A percentile compares a stretch with the other conserved stretches of the same genome.
Conservation (phyloP, 352 stramenopile genomes). For the Pythium rishiriense region DNA sequence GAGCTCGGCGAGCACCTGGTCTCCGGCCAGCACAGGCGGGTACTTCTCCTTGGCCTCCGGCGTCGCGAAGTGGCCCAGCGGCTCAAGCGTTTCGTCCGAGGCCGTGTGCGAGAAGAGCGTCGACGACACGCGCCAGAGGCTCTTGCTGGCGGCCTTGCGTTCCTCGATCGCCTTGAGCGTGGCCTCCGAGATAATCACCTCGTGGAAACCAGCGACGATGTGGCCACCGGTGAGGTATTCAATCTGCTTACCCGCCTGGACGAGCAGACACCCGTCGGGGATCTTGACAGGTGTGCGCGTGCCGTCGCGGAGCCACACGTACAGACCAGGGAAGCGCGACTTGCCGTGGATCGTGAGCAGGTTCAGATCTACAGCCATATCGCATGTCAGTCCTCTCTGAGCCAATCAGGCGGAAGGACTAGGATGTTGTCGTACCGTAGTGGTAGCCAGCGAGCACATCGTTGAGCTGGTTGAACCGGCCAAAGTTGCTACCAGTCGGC, state of each 20-base stretch:
- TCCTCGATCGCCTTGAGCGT: constrained; percentile 75
- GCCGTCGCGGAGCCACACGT: constrained; percentile 90
- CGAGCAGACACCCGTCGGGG: constrained; percentile 88
- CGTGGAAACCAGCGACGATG: constrained; percentile 91
- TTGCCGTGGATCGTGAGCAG: constrained; percentile 94
- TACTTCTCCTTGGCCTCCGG: constrained; percentile 66
- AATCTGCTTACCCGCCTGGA: constrained; percentile 88
- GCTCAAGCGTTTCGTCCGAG: constrained; percentile 86
- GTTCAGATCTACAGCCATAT: constrained; percentile 70
- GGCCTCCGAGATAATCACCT: constrained; percentile 85
- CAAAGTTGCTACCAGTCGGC: constrained; percentile 89
- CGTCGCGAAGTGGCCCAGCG: constrained; percentile 80
- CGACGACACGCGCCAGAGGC: constrained; percentile 90
- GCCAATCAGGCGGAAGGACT: too few relatives aligned
- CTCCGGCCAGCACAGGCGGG: constrained; percentile 77
- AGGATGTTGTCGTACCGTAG: constrained; percentile 44
- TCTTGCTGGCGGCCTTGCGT: constrained; percentile 67
- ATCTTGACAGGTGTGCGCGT: constrained; percentile 86
- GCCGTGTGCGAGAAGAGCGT: constrained; percentile 92
- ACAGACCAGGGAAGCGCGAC: constrained; percentile 88
- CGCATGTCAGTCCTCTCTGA: too few relatives aligned
- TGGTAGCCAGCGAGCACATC: constrained; percentile 92
- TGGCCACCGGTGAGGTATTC: constrained; percentile 92
- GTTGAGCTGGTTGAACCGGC: constrained; percentile 73
- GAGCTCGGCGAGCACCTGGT: constrained; percentile 89